Base-by-base conservation (phyloP, 768 basidiomycete genomes). In the Plicaturopsis crispa region DNA sequence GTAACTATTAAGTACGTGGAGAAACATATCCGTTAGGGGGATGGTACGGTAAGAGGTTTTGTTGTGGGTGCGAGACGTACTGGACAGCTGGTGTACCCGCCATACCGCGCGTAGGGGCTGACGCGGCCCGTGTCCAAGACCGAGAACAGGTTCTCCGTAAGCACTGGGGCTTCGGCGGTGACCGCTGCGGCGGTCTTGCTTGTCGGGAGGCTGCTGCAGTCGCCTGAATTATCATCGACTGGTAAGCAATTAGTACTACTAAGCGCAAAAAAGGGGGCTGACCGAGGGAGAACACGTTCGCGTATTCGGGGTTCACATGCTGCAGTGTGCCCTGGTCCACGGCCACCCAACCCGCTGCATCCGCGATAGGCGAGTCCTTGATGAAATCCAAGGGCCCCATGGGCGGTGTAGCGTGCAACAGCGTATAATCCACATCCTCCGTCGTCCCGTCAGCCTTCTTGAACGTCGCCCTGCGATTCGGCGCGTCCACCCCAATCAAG, bases 151-250 rank as follows among this genome's bases (percentile, higher is more conserved):
- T 97, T 98, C 61, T 97, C 87, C 1, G 82, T 75, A 32, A 98
- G 70, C 4, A 99, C 82, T 8, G 94, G 94, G 1, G 86, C 80
- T 59, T 99, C 90, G 1, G 78, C 78, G 2, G 87, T 90, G 51
- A 97, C 84, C 4, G 93, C 94, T 11, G 94, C 93, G 0, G 86
- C 89, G 1, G 94, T 99, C 71, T 94, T 99, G 59, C 87, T 90
- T 19, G 91, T 98, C 6, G 94, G 94, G 20, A 96, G 61, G 24
- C 81, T 86, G 17, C 88, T 85, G 51, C 85, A 86, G 55, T 99
- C 94, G n/a, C 94, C 94, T n/a, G n/a, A n/a, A n/a, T n/a, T n/a
- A n/a, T n/a, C n/a, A n/a, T n/a, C n/a, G n/a, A n/a, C n/a, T n/a
- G n/a, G n/a, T n/a, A n/a, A n/a, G n/a, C n/a, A n/a, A n/a, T n/a